Conservation (phyloP, 2,329 filamentous ascomycete genomes). For the Colletotrichum sp. region DNA sequence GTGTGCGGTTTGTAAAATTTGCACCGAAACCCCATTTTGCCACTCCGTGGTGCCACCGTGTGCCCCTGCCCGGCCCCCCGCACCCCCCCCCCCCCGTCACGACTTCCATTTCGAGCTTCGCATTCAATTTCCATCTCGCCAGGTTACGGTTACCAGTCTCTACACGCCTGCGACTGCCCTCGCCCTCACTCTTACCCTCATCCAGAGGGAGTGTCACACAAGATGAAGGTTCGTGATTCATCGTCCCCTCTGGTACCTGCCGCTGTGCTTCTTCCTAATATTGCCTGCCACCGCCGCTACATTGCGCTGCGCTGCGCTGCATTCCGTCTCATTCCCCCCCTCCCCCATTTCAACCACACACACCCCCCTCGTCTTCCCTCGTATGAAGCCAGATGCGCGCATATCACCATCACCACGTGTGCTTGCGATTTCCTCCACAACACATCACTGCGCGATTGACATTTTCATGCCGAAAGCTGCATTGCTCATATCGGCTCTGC, state of each 20-base stretch:
- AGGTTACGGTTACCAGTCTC: neutral
- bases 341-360: neutral
- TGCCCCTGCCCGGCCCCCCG: too few relatives aligned
- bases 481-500: neutral
- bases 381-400: neutral
- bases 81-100: neutral
- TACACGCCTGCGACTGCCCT: neutral
- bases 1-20: too few relatives aligned
- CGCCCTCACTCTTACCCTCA: neutral
- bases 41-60: too few relatives aligned
- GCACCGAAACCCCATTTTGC: too few relatives aligned
- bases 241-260: neutral
- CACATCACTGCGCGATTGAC: neutral
- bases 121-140: neutral
- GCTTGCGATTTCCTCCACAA: neutral
- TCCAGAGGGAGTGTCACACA: slow-evolving; percentile 17
- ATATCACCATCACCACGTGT: neutral
- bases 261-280: neutral
- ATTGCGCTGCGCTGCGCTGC: neutral
- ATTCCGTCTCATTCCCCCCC: neutral
- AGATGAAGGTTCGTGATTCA: slow-evolving; percentile 25
- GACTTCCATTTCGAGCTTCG: neutral
- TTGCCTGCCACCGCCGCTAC: neutral
- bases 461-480: neutral
- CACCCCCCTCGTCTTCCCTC: neutral